Evolutionary conservation across 352 stramenopile species (phyloP), one percentile per base, ranked within the genome.

Genomic region (Phytophthora brassicae): DNA sequence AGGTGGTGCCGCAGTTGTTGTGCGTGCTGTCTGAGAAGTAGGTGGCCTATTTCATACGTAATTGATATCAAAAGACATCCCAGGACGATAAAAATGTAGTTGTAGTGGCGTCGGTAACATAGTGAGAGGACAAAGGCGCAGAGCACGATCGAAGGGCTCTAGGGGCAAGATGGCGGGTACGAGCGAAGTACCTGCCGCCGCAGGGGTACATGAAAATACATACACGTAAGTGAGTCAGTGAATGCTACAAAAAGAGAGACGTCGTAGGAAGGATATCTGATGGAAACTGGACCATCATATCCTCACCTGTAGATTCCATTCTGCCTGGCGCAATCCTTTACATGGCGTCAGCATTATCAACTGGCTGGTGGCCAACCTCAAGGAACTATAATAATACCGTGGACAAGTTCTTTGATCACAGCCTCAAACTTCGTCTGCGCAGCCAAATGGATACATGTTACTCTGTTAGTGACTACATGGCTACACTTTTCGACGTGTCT

Each of bases 21-120:
- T 80, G 71, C 51, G 84, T 90, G 31, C 65, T 92, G 9, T 92
- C 84, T 19, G 84, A 92, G 51, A 92, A 90, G 74, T 92, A 82
- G 59, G 54, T 43, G 53, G 47, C 39, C 33, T 65, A 61, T 48
- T 23, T 42, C 56, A 65, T 8, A 8, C 26, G 26, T 60, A 69
- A 60, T 65, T 60, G 54, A 69, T 28, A 44, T 42, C 41, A 66
- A 53, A 60, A 53, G 24, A 42, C n/a, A 45, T 39, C 28, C 38
- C n/a, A n/a, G 59, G 43, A 53, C 26, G 36, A 56, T 56, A 56
- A 50, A 56, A 63, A 60, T 51, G 38, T 6, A 31, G 42, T 66
- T 33, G 39, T 51, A 60, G 58, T 63, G 49, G 13, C 26, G 56
- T 66, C 49, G 49, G 33, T 57, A 64, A 48, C 28, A 43, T 53